These are phyloP conservation scores for Fraxinus angustifolia DNA, from an alignment of 305 asterid species.

Conservation along the genomic window DNA sequence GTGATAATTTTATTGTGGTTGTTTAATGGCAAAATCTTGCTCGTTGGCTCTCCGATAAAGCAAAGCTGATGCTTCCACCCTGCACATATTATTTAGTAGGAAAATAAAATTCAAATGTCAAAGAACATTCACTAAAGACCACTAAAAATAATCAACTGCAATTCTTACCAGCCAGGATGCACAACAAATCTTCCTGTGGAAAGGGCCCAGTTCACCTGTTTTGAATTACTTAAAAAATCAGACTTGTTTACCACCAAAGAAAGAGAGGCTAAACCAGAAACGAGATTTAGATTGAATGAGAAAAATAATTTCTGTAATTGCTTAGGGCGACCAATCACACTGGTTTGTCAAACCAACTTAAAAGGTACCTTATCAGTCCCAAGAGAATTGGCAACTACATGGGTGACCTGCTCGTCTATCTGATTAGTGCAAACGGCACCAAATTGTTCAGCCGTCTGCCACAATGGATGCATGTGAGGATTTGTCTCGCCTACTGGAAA, in stretches of 20 bases:
- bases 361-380: conserved; percentile 89
- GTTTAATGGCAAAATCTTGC: conserved; percentile 81
- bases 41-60: conserved; percentile 93
- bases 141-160: neutral
- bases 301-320: neutral
- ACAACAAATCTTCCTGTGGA: conserved; percentile 74
- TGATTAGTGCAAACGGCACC: conserved; percentile 86
- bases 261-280: neutral
- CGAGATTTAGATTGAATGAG: neutral
- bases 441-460: conserved; percentile 97
- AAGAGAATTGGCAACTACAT: conserved; percentile 86
- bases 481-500: conserved; percentile 90
- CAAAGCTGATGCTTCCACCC: conserved; percentile 97
- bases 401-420: conserved; percentile 88
- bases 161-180: conserved; percentile 91
- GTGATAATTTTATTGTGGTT: conserved; percentile 41
- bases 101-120: neutral
- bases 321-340: neutral
- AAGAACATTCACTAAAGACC: neutral
- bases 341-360: neutral
- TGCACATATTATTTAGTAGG: conserved; percentile 35
- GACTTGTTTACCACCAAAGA: neutral
- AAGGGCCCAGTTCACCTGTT: conserved; percentile 90
- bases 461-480: conserved; percentile 87
- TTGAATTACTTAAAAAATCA: conserved; percentile 11